Conservation (phyloP, 768 basidiomycete species). For the Suillus weaverae region DNA sequence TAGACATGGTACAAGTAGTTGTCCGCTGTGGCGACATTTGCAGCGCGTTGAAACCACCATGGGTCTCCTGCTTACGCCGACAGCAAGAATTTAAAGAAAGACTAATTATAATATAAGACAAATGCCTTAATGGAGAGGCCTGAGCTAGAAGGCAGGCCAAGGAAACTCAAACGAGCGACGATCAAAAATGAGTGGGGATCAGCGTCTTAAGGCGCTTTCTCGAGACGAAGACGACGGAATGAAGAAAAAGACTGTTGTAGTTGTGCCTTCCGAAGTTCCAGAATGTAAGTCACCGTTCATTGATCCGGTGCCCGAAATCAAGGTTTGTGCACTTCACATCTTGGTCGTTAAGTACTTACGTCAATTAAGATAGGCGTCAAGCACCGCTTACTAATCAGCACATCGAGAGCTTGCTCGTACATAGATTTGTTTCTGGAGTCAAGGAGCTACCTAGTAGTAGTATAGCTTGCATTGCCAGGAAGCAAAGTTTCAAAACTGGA, state of each 20-base stretch:
- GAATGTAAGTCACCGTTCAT: not conserved
- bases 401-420: no score
- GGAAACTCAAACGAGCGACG: not conserved
- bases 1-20: not conserved
- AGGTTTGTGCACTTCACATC: not conserved
- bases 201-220: slow-evolving; percentile 1
- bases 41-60: slow-evolving; percentile 4
- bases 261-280: not conserved
- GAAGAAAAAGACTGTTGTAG: slow-evolving; percentile 1
- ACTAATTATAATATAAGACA: not conserved
- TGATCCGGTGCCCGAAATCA: not conserved
- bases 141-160: not conserved
- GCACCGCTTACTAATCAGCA: no score
- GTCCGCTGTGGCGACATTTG: slow-evolving; percentile 1
- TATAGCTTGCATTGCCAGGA: no score
- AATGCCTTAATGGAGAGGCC: not conserved
- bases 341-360: not conserved
- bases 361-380: not conserved
- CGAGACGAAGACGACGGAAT: not conserved
- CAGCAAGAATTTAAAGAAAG: not conserved
- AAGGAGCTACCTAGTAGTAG: no score
- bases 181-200: not conserved
- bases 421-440: no score
- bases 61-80: slow-evolving; percentile 2
- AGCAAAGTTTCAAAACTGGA: no score